Evolutionary conservation across 805 yeast species (phyloP), one percentile per base, ranked within the genome.

Genomic region (Ogataea nakhonphanomensis): DNA sequence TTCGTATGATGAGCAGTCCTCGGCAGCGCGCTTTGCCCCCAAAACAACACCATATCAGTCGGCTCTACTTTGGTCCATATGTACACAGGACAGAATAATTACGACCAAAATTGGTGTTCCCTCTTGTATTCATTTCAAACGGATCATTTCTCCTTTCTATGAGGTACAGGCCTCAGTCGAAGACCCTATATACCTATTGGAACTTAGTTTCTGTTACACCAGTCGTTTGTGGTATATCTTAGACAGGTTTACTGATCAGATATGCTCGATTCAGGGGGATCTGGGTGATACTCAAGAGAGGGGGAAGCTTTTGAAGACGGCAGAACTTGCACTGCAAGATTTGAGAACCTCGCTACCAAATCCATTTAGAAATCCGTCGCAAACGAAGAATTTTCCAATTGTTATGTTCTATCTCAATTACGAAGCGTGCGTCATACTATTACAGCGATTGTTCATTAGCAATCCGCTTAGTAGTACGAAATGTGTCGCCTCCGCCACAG

Each of bases 181-280:
- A 26, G 33, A 29, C 3, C 35, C 41, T 0, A 26, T 32, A 11
- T 51, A 57, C 35, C 12, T 50, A 1, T 26, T 44, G 7, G 67
- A 62, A 23, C 26, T 54, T n/a, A 38, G 50, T 6, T 61, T 61
- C 23, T 49, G 62, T 10, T 58, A 51, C 28, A 37, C 41, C 9
- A 41, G 58, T 1, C 48, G 65, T 25, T 33, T 61, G 8, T 58
- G 59, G 59, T 62, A 62, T 37, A 57, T 60, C 3, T 46, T 42
- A 32, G 68, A 63, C 36, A 42, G 67, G 30, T 62, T 59, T 34
- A 49, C 55, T 23, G 68, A 63, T 45, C 67, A 63, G 41, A 61
- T 63, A 3, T 53, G 55, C 25, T 59, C 66, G 0, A 50, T 51
- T 11, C 53, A 52, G 25, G 57, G 58, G 33, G 67, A 63, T 37